Evolutionary conservation across 2,329 filamentous ascomycete species (phyloP).

Genomic region (Phaeosphaeria sp.): DNA sequence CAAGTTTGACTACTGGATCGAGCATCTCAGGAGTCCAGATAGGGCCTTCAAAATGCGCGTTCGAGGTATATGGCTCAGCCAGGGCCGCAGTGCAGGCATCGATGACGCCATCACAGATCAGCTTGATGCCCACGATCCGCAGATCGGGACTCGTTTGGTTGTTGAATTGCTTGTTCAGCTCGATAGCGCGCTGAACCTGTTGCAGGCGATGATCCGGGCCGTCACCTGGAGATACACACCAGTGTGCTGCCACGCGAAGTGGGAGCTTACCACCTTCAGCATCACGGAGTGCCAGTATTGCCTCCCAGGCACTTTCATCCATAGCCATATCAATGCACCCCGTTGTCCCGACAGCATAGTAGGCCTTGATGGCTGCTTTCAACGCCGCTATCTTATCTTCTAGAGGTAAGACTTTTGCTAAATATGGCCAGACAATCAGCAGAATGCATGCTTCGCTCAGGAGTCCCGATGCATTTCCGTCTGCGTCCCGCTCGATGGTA

Average conservation of each 20-base stretch:
- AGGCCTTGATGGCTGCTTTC: slow-evolving; percentile 56
- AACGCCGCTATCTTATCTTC: slow-evolving; percentile 59
- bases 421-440: slow-evolving; percentile 62
- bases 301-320: slow-evolving; percentile 63
- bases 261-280: slow-evolving; percentile 45
- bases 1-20: slow-evolving; percentile 61
- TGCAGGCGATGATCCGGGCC: slow-evolving; percentile 54
- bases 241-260: slow-evolving; percentile 63
- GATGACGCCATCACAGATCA: slow-evolving; percentile 70
- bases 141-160: slow-evolving; percentile 54
- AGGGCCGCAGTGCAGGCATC: slow-evolving; percentile 71
- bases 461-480: slow-evolving; percentile 59
- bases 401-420: slow-evolving; percentile 57
- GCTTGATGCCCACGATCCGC: slow-evolving; percentile 67
- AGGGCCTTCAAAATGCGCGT: slow-evolving; percentile 55
- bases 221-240: slow-evolving; percentile 60
- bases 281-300: slow-evolving; percentile 52
- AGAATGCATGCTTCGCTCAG: slow-evolving; percentile 63
- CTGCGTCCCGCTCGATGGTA: slow-evolving; percentile 57
- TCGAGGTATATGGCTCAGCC: slow-evolving; percentile 63
- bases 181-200: slow-evolving; percentile 61
- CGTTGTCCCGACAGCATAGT: slow-evolving; percentile 61
- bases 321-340: slow-evolving; percentile 66
- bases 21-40: slow-evolving; percentile 64
- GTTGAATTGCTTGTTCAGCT: slow-evolving; percentile 57